Percentiles rank a stretch among this genome's conserved stretches.
Conservation (phyloP, 1,139 yeast genomes). For the Kurtzmaniella quercitrusa region DNA sequence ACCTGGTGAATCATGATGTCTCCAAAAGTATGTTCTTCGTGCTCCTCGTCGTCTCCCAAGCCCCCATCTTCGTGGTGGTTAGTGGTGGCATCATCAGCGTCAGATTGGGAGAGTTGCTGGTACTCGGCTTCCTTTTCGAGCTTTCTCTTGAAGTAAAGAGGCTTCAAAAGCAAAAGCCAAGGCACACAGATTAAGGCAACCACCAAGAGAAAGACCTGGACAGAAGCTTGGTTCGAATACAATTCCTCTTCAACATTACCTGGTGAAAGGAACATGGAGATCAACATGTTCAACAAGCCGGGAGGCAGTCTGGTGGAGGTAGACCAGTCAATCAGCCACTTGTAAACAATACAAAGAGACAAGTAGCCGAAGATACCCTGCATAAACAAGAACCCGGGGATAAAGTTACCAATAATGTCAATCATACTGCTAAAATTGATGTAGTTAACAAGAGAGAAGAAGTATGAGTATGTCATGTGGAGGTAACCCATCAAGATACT, state of each 20-base stretch:
- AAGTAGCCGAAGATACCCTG: slow-evolving; percentile 80
- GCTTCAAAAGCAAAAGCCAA: slow-evolving; percentile 66
- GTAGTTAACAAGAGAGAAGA: slow-evolving; percentile 66
- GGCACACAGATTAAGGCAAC: slow-evolving; percentile 75
- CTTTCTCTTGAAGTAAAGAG: slow-evolving; percentile 45
- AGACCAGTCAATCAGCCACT: slow-evolving; percentile 78
- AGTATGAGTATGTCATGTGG: slow-evolving; percentile 73
- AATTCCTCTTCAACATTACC: slow-evolving; percentile 66
- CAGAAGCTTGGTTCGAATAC: slow-evolving; percentile 56
- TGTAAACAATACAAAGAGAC: slow-evolving; percentile 66
- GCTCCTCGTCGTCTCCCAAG: slow-evolving; percentile 46
- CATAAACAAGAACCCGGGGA: slow-evolving; percentile 79
- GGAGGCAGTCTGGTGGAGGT: slow-evolving; percentile 70
- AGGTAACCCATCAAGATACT: slow-evolving; percentile 75
- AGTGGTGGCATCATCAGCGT: slow-evolving; percentile 13
- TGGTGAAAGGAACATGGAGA: slow-evolving; percentile 76
- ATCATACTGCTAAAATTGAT: slow-evolving; percentile 52
- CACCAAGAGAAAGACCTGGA: slow-evolving; percentile 56
- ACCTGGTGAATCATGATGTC: slow-evolving; percentile 78
- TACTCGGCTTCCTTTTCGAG: slow-evolving; percentile 38
- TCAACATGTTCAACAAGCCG: slow-evolving; percentile 74
- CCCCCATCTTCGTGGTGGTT: slow-evolving; percentile 21
- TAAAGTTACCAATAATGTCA: slow-evolving; percentile 71
- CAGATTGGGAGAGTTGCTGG: slow-evolving; percentile 21
- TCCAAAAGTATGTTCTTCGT: slow-evolving; percentile 60